Evolutionary conservation across 495 filamentous ascomycete species (phyloP).

Genomic region (Corynascus novoguineensis): DNA sequence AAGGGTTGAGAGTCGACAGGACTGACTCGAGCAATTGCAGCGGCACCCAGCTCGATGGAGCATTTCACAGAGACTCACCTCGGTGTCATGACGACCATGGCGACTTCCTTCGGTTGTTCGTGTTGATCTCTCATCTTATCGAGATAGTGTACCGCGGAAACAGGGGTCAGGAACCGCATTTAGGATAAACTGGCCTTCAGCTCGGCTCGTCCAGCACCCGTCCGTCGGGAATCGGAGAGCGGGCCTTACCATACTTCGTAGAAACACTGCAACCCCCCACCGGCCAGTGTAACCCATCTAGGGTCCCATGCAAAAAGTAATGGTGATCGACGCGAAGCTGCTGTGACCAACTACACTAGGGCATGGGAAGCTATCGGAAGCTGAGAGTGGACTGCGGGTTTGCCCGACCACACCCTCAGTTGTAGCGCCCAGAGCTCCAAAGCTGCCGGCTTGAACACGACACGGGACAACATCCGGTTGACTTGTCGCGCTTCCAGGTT

Average conservation of each 20-base stretch:
- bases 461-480: not conserved
- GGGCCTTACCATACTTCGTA: not conserved
- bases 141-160: not conserved
- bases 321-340: slow-evolving; percentile 9
- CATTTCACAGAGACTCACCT: no score
- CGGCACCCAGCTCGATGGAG: no score
- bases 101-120: no score
- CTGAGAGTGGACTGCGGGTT: not conserved
- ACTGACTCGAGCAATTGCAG: no score
- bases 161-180: not conserved
- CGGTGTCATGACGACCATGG: not conserved
- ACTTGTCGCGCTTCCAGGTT: no score
- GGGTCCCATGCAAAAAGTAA: not conserved
- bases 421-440: not conserved
- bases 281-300: no score
- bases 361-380: not conserved
- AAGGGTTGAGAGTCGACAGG: no score
- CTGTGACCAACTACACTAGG: not conserved
- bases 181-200: not conserved
- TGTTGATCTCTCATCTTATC: not conserved
- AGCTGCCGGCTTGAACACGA: not conserved
- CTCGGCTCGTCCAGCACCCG: not conserved
- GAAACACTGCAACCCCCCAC: not conserved
- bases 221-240: not conserved
- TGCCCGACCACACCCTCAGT: not conserved